A percentile compares a stretch with the other conserved stretches of the same genome.
Evolutionary conservation across 2,329 filamentous ascomycete genomes (phyloP).

Genomic region (Fusarium longipes): DNA sequence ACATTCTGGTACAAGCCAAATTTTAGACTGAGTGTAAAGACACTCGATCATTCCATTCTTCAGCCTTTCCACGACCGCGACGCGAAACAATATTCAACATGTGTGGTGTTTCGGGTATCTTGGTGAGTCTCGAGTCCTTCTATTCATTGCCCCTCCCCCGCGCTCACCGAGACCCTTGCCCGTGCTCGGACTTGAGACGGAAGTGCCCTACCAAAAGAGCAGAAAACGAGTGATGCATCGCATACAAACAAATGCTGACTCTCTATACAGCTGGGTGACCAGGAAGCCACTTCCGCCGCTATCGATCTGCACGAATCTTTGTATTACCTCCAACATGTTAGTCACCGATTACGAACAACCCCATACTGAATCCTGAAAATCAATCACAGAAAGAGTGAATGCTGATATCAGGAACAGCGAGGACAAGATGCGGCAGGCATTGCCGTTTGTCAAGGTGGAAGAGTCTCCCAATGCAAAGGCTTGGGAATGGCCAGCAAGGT

Average conservation of each 20-base stretch:
- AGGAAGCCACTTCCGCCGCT: constrained; percentile 60
- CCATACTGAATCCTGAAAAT: constrained; percentile 23
- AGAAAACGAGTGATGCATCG: constrained; percentile 3
- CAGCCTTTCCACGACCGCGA: constrained; percentile 5
- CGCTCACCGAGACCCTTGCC: constrained; percentile 31
- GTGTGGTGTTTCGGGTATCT: constrained; percentile 41
- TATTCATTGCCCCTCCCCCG: constrained; percentile 30
- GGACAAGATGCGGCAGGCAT: constrained; percentile 93
- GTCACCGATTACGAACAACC: constrained; percentile 23
- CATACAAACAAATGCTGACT: constrained; percentile 12
- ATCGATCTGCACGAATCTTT: constrained; percentile 76
- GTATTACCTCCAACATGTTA: constrained; percentile 72
- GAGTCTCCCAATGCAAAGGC: constrained; percentile 90
- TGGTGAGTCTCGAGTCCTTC: constrained; percentile 25
- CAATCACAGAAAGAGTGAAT: background rate
- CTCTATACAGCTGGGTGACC: constrained; percentile 48
- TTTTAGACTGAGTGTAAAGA: constrained; percentile 18
- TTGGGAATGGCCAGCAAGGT: constrained; percentile 80
- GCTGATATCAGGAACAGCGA: constrained; percentile 61
- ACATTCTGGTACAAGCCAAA: constrained; percentile 19
- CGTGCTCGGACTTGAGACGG: constrained; percentile 29
- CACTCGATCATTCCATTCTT: constrained; percentile 7
- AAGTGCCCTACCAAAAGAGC: constrained; percentile 25
- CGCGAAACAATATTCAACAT: constrained; percentile 30
- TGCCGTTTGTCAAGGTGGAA: constrained; percentile 79